Conservation (phyloP, 2,329 filamentous ascomycete species). For the Penicillium digitatum region DNA sequence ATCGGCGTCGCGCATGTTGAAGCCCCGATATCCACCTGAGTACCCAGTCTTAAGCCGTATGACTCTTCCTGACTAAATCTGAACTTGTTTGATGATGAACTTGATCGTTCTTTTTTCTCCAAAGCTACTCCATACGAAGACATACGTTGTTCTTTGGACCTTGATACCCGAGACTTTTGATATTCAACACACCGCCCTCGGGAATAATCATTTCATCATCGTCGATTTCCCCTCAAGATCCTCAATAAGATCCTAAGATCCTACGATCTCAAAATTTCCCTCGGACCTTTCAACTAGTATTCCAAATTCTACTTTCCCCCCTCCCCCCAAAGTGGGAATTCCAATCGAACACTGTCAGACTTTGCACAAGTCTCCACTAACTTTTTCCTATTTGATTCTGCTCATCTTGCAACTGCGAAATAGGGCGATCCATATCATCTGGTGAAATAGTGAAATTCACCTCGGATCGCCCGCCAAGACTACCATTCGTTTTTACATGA, state of each 20-base stretch:
- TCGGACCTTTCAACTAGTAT: background rate
- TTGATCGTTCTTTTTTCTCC: background rate
- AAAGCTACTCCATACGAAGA: too few relatives aligned
- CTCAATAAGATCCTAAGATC: background rate
- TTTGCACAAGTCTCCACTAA: background rate
- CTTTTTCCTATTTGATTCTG: background rate
- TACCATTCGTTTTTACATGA: constrained; percentile 21
- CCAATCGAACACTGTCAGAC: background rate
- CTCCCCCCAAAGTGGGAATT: background rate
- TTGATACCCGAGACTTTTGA: background rate
- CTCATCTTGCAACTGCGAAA: constrained; percentile 2
- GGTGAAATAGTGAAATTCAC: background rate
- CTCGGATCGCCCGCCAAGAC: constrained; percentile 20
- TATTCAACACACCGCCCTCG: constrained; percentile 12
- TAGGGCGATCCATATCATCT: constrained; percentile 16
- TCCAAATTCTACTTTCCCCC: background rate
- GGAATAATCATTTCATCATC: constrained; percentile 15
- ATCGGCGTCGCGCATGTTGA: background rate
- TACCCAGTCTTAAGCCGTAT: background rate
- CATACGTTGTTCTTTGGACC: background rate
- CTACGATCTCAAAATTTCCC: background rate
- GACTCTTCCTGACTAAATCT: background rate
- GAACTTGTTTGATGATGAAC: background rate
- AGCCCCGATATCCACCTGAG: background rate
- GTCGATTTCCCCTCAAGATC: background rate